Evolutionary conservation across 805 yeast species (phyloP), one percentile per base, ranked within the genome.

Genomic region (Metschnikowia koreensis): DNA sequence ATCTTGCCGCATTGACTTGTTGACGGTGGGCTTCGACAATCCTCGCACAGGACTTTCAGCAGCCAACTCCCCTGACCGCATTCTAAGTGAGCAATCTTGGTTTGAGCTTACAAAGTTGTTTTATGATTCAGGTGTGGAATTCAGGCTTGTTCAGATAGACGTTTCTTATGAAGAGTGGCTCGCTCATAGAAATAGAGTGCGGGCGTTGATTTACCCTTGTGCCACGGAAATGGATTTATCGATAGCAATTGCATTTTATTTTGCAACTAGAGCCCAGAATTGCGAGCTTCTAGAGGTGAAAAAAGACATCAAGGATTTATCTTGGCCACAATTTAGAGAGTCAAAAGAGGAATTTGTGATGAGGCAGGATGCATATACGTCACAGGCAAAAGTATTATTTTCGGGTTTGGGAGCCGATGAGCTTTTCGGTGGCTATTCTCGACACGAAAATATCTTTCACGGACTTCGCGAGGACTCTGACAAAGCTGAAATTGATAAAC

Each of bases 371-470:
- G 50, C 57, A 7, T 86, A 84, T 59, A 56, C 63, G 1, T 80
- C 91, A 16, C 65, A 68, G 8, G 80, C 90, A 8, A 80, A 82
- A 57, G 96, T 94, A 0, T 66, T 94, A 8, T 73, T 94, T 36
- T 89, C 97, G 48, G 99, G 99, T 0, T 74, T 94, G 11, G 99
- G 99, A 1, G 99, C 99, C 0, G 99, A 94, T 70, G 99, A 94
- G 67, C 70, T 94, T 16, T 92, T 88, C 73, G 99, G 97, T 0
- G 99, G 99, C 0, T 94, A 94, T 66, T 88, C 96, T 22, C 77
- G 97, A 42, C 96, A 94, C 60, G 85, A 81, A 55, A 67, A 81
- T 34, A 62, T 80, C 1, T 79, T 80, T 62, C 69, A 71, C 7
- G 63, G 54, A 13, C 40, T 59, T 12, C 61, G 55, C 50, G 65